These are phyloP conservation scores for Fistulina hepatica DNA, from an alignment of 1,284 basidiomycete species.

Conservation along the genomic window DNA sequence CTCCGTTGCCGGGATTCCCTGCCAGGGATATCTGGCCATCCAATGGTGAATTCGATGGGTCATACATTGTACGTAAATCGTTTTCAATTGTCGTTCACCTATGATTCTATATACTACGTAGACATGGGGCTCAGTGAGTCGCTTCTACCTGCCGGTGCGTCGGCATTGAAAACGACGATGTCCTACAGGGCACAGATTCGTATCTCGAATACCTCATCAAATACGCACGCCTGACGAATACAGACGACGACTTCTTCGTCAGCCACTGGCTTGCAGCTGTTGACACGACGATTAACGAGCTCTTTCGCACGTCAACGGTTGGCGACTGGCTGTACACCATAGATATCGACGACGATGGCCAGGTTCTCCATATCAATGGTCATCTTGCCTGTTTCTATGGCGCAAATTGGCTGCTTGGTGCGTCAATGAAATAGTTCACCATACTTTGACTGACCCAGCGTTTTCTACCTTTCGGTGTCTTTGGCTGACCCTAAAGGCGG, in stretches of 20 bases:
- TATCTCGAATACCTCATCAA: conserved; percentile 74
- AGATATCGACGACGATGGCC: conserved; percentile 35
- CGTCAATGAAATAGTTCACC: no score
- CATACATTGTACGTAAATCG: no score
- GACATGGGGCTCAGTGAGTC: conserved; percentile 67
- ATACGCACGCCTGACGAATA: conserved; percentile 56
- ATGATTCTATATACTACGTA: no score
- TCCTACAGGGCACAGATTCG: conserved; percentile 42
- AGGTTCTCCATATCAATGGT: conserved; percentile 41
- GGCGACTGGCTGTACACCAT: conserved; percentile 51
- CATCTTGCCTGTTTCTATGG: conserved; percentile 63
- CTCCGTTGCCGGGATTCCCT: conserved; percentile 32
- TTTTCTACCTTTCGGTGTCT: no score
- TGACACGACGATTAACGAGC: conserved; percentile 50
- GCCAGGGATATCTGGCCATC: no score
- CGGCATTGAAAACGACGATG: no score
- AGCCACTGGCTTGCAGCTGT: conserved; percentile 59
- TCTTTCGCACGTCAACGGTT: conserved; percentile 47
- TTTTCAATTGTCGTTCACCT: no score
- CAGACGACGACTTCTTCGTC: conserved; percentile 43
- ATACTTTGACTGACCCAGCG: no score
- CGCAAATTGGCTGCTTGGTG: conserved; percentile 65
- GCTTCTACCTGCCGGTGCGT: no score
- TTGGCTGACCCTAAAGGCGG: no score
- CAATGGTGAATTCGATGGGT: no score